Evolutionary conservation across 208 protist genomes (phyloP).

Genomic region (Crithidia brevicula): DNA sequence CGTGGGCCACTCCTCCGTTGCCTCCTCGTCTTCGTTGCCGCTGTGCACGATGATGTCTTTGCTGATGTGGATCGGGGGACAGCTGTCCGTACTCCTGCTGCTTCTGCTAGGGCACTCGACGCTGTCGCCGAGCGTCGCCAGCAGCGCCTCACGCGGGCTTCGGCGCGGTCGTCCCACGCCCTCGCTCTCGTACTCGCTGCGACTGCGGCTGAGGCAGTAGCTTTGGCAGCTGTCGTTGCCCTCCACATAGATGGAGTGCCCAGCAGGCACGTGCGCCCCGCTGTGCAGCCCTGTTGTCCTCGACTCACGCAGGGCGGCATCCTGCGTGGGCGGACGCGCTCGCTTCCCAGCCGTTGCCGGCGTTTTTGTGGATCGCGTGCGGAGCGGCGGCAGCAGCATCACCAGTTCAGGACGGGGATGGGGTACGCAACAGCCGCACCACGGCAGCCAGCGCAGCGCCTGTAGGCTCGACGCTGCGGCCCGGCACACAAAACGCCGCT

Average conservation of each 20-base stretch:
- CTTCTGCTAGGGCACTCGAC: not conserved
- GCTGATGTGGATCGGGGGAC: no score
- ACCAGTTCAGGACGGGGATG: not conserved
- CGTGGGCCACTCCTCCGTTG: not conserved
- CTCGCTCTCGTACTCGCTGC: slow-evolving; percentile 6
- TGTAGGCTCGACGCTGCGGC: not conserved
- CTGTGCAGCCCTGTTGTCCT: no score
- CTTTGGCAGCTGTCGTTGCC: not conserved
- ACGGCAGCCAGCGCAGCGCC: slow-evolving; percentile 20
- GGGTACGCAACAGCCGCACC: slow-evolving; percentile 16
- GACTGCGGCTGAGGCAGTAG: not conserved
- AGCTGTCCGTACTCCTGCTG: no score
- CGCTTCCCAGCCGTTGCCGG: not conserved
- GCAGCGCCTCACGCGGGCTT: not conserved
- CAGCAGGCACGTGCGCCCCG: no score
- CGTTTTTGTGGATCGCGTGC: not conserved
- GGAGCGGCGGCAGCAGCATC: not conserved
- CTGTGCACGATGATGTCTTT: no score
- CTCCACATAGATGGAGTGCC: not conserved
- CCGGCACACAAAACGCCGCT: not conserved
- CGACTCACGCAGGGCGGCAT: no score
- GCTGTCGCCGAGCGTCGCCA: not conserved
- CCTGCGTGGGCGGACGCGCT: no score
- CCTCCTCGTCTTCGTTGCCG: not conserved
- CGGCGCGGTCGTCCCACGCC: not conserved